These are phyloP conservation scores for Yamadazyma philogaea DNA, from an alignment of 805 yeast species.

Conservation along the genomic window DNA sequence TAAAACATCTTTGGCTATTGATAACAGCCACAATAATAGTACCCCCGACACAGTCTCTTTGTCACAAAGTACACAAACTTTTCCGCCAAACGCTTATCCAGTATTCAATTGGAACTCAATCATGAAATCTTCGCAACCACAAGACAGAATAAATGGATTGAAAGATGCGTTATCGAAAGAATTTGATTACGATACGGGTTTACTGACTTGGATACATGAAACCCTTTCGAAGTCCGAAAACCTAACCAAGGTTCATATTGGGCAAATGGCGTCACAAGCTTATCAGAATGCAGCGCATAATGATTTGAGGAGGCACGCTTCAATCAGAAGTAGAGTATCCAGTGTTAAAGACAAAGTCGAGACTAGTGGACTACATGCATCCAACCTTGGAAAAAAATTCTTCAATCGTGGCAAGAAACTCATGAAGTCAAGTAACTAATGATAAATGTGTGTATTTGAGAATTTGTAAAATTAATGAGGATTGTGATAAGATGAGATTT, in stretches of 20 bases:
- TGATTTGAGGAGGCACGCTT: slow-evolving; percentile 49
- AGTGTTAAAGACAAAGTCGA: slow-evolving; percentile 50
- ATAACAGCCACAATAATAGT: slow-evolving; percentile 7
- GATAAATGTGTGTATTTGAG: background rate
- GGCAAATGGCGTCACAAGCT: slow-evolving; percentile 59
- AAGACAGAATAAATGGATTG: slow-evolving; percentile 40
- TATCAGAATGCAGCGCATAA: slow-evolving; percentile 61
- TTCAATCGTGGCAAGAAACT: slow-evolving; percentile 57
- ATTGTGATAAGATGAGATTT: background rate
- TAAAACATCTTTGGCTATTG: background rate
- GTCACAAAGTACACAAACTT: slow-evolving; percentile 9
- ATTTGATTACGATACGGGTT: slow-evolving; percentile 49
- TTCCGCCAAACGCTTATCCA: slow-evolving; percentile 26
- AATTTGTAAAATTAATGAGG: background rate
- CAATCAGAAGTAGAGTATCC: slow-evolving; percentile 45
- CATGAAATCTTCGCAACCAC: slow-evolving; percentile 38
- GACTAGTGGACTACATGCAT: slow-evolving; percentile 47
- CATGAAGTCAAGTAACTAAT: slow-evolving; percentile 17
- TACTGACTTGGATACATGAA: slow-evolving; percentile 55
- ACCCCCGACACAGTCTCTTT: slow-evolving; percentile 15
- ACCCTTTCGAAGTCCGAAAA: slow-evolving; percentile 37
- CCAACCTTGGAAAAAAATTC: slow-evolving; percentile 52
- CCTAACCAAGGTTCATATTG: slow-evolving; percentile 40
- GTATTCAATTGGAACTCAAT: slow-evolving; percentile 42
- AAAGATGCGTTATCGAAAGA: slow-evolving; percentile 44